Conservation (phyloP, 73 alveolate species). For the Paramecium primaurelia region DNA sequence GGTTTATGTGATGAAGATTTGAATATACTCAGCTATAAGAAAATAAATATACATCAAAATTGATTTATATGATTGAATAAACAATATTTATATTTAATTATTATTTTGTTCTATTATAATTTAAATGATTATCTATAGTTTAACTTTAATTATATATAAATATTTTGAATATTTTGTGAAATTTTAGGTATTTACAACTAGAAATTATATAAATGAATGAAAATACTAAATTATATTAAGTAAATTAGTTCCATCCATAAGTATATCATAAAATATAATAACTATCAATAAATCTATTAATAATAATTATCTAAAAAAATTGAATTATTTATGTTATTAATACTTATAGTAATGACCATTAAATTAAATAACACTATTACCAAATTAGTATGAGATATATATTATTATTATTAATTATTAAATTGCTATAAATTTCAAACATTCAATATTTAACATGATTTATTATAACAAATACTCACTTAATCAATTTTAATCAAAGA, state of each 20-base stretch:
- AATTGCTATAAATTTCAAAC: slow-evolving; percentile 19
- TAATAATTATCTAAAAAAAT: too few relatives aligned
- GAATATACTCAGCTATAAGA: neutral
- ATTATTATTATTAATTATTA: neutral
- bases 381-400: too few relatives aligned
- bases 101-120: neutral
- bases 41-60: neutral
- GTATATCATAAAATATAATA: too few relatives aligned
- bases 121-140: neutral
- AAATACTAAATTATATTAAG: too few relatives aligned
- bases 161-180: too few relatives aligned
- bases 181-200: too few relatives aligned
- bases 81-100: neutral
- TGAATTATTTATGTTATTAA: too few relatives aligned
- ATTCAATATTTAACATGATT: slow-evolving; percentile 44
- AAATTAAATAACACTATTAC: neutral
- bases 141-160: too few relatives aligned
- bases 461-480: slow-evolving; percentile 52
- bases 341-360: neutral
- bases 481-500: slow-evolving; percentile 41
- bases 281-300: too few relatives aligned
- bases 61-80: neutral
- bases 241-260: too few relatives aligned
- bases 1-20: neutral
- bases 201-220: too few relatives aligned